Conservation (phyloP, 1,284 basidiomycete species). For the Cryptococcus hybrid region DNA sequence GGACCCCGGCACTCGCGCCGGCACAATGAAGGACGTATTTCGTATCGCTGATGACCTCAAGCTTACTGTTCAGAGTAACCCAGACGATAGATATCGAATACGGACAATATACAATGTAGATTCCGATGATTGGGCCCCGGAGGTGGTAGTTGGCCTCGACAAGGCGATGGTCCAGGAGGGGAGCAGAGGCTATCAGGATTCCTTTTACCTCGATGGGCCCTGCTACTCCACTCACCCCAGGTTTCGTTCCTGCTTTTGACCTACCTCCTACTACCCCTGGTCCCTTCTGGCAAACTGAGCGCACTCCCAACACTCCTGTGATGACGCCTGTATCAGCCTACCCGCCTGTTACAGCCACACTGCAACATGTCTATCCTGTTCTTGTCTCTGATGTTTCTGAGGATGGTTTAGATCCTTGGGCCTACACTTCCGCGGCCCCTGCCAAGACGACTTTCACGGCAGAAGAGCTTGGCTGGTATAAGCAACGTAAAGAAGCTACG, state of each 20-base stretch:
- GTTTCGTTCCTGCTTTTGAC: not conserved
- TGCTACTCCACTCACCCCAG: slow-evolving; percentile 1
- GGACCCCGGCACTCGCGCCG: not conserved
- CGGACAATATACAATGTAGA: not conserved
- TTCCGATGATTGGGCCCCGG: not conserved
- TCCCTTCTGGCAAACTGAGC: not conserved
- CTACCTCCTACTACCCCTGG: slow-evolving; percentile 1
- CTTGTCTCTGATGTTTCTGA: not conserved
- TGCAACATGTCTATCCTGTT: not conserved
- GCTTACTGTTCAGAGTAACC: not conserved
- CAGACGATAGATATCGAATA: not conserved
- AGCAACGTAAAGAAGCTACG: not conserved
- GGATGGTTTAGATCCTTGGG: slow-evolving; percentile 3
- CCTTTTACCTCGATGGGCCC: not conserved
- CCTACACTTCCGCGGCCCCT: slow-evolving; percentile 10
- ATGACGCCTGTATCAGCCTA: not conserved
- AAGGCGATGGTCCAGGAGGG: not conserved
- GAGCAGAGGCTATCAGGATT: not conserved
- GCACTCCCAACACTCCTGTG: not conserved
- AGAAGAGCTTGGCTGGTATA: slow-evolving; percentile 1
- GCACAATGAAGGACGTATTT: not conserved
- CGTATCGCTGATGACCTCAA: not conserved
- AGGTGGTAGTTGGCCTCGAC: not conserved
- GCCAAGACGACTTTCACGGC: slow-evolving; percentile 2
- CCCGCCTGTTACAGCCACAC: not conserved